phyloP scores from a whole-genome alignment of 495 filamentous ascomycete species.

The Acidiella bohemica region DNA sequence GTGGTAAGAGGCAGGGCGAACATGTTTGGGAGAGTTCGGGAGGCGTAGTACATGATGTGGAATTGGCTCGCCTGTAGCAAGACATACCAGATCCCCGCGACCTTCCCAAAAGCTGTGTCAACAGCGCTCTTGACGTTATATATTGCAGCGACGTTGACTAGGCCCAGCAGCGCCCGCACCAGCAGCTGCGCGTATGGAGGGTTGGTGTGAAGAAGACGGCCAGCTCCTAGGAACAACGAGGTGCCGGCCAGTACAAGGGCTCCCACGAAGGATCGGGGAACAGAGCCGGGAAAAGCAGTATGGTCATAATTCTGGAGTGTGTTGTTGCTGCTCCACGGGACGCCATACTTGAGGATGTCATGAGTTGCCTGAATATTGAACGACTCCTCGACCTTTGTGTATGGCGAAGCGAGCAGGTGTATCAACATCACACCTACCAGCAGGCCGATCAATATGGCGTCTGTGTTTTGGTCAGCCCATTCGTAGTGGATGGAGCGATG shows the following conservation, averaged over 20 bases:
- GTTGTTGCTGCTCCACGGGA: constrained; percentile 44
- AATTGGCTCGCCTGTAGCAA: constrained; percentile 78
- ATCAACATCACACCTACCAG: constrained; percentile 56
- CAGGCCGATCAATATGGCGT: constrained; percentile 24
- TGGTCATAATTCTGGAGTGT: constrained; percentile 64
- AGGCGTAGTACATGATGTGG: constrained; percentile 88
- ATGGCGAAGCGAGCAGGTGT: constrained; percentile 69
- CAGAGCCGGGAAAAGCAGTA: constrained; percentile 76
- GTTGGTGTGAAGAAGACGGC: constrained; percentile 22
- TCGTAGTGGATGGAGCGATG: neutral
- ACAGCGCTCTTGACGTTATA: constrained; percentile 50
- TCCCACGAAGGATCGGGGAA: constrained; percentile 81
- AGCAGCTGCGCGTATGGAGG: constrained; percentile 33
- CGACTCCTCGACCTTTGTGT: constrained; percentile 97
- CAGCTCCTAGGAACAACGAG: constrained; percentile 38
- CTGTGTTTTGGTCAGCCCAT: constrained; percentile 2
- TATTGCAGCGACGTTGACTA: constrained; percentile 60
- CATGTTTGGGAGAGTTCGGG: constrained; percentile 86
- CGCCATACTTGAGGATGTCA: constrained; percentile 71
- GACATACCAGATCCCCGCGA: constrained; percentile 66
- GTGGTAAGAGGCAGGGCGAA: constrained; percentile 78
- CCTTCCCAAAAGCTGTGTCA: constrained; percentile 51
- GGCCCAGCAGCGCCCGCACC: constrained; percentile 67
- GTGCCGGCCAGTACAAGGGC: constrained; percentile 56
- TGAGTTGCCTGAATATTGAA: constrained; percentile 95